Base-by-base conservation (phyloP, 768 basidiomycete species). In the Pilatotrama ljubarskyi region DNA sequence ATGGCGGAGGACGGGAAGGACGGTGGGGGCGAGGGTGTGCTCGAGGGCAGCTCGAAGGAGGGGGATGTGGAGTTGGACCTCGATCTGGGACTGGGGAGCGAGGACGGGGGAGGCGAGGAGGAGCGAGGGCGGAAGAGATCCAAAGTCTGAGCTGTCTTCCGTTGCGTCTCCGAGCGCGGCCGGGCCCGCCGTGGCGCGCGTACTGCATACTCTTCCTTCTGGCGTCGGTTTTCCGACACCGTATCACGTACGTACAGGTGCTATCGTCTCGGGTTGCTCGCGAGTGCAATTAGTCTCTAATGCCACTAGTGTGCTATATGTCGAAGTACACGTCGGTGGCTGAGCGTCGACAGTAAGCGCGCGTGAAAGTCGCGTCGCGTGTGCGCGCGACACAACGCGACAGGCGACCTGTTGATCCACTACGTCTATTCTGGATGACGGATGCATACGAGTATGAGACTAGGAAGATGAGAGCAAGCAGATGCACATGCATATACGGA, bases 41-140 rank as follows among this genome's bases (percentile, higher is more conserved):
- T 5, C 7, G 51, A 24, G n/a, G 20, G 35, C 11, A 51, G 18
- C 32, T 10, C 36, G 49, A 51, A 14, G 13, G 38, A n/a, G 13
- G 38, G 5, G 38, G 38, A 14, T 40, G n/a, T n/a, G n/a, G n/a
- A n/a, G n/a, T 13, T 14, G 38, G n/a, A n/a, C 38, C 29, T 32
- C 5, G 29, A 32, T 10, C 29, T 32, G 29, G 29, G 29, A 10
- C 29, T 32, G 29, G 38, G 38, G 38, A 18, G 22, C 5, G 50
- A 18, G n/a, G 47, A n/a, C 11, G 46, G 38, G 25, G 25, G 24
- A 29, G 36, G 17, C 18, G 46, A 49, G n/a, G 38, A 17, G 18
- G 38, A 8, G 13, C 55, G 55, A 11, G 47, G 17, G 37, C 47
- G 55, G 38, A 57, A 57, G 55, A 57, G 40, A 26, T 40, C 55